phyloP scores from a whole-genome alignment of 73 alveolate species.

The Diophrys appendiculata region DNA sequence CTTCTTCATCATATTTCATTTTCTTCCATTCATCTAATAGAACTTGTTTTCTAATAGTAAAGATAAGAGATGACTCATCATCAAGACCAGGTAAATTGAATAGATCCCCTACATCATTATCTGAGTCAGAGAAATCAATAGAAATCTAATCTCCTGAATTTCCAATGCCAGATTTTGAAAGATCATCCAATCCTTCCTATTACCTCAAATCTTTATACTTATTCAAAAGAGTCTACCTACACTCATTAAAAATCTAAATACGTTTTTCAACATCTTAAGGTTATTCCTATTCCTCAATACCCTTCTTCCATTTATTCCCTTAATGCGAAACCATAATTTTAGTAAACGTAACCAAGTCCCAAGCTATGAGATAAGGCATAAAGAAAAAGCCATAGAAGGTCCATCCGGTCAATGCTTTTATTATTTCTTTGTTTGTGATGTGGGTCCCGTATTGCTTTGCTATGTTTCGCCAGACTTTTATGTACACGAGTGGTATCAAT shows the following conservation, averaged over 20 bases:
- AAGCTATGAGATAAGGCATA: background rate
- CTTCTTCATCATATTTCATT: background rate
- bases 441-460: background rate
- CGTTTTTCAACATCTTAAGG: background rate
- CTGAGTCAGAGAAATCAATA: conserved; percentile 3
- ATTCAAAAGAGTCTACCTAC: background rate
- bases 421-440: background rate
- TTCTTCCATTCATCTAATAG: conserved; percentile 50
- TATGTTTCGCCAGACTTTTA: conserved; percentile 35
- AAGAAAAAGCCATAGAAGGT: background rate
- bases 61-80: conserved; percentile 38
- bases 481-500: conserved; percentile 38
- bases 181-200: conserved; percentile 26
- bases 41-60: conserved; percentile 27
- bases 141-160: conserved; percentile 11
- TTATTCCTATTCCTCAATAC: background rate
- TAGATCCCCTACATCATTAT: conserved; percentile 27
- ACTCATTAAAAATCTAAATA: background rate
- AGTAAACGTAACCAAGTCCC: background rate
- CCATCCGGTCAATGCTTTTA: background rate
- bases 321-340: background rate
- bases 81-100: conserved; percentile 6
- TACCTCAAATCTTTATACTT: conserved; percentile 12
- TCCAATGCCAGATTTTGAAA: background rate
- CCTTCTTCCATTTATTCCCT: background rate